Evolutionary conservation across 495 filamentous ascomycete genomes (phyloP).

Genomic region (Podospora pseudocomata): DNA sequence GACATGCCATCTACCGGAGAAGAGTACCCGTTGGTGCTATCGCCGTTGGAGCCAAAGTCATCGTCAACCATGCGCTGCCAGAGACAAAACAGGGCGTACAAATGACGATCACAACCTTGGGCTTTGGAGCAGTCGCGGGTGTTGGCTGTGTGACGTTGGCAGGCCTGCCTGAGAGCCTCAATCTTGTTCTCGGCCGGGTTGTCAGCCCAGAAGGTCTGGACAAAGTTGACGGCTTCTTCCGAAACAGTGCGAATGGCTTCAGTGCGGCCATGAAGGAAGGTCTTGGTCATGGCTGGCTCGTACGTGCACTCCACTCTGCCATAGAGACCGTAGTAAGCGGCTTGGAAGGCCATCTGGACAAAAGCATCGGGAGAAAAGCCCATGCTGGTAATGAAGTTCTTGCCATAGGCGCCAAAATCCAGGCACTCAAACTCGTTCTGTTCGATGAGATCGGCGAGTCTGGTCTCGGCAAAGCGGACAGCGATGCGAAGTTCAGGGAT

Average conservation of each 20-base stretch:
- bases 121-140: slow-evolving; percentile 89
- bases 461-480: slow-evolving; percentile 89
- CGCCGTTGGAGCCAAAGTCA: slow-evolving; percentile 56
- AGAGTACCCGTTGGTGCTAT: slow-evolving; percentile 53
- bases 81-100: slow-evolving; percentile 91
- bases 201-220: slow-evolving; percentile 93
- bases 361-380: slow-evolving; percentile 97
- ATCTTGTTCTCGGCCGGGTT: slow-evolving; percentile 78
- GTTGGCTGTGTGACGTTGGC: slow-evolving; percentile 70
- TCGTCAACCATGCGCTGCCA: slow-evolving; percentile 88
- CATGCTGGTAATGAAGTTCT: slow-evolving; percentile 96
- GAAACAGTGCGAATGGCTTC: slow-evolving; percentile 90
- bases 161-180: slow-evolving; percentile 76
- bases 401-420: slow-evolving; percentile 85
- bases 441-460: slow-evolving; percentile 89
- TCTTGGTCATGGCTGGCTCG: slow-evolving; percentile 97
- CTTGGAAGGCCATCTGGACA: slow-evolving; percentile 98
- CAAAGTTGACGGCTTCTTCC: slow-evolving; percentile 74
- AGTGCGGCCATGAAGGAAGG: slow-evolving; percentile 87
- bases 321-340: slow-evolving; percentile 96
- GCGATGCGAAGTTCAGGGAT: slow-evolving; percentile 86
- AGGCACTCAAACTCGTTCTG: slow-evolving; percentile 95
- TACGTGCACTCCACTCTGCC: slow-evolving; percentile 92
- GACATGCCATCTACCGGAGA: slow-evolving; percentile 53
- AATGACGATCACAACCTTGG: slow-evolving; percentile 86